These are phyloP conservation scores for Cyberlindnera petersonii DNA, from an alignment of 805 yeast genomes.

Conservation along the genomic window DNA sequence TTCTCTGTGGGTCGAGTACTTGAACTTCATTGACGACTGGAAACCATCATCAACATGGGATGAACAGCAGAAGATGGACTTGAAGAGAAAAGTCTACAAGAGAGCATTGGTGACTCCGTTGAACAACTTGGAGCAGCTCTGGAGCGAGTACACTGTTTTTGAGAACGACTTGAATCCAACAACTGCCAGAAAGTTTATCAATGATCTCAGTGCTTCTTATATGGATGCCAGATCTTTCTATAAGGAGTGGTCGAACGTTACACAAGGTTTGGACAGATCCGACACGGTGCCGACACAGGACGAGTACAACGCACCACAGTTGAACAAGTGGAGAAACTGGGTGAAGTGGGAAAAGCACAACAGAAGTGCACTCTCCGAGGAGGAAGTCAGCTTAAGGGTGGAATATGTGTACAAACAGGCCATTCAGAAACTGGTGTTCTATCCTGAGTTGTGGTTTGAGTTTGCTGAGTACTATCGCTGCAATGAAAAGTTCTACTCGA, in stretches of 20 bases:
- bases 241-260: slow-evolving; percentile 62
- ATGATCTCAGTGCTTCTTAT: slow-evolving; percentile 77
- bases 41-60: slow-evolving; percentile 80
- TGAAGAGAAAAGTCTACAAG: slow-evolving; percentile 68
- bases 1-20: slow-evolving; percentile 74
- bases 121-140: slow-evolving; percentile 65
- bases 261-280: slow-evolving; percentile 44
- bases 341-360: slow-evolving; percentile 74
- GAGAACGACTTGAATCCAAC: slow-evolving; percentile 72
- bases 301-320: slow-evolving; percentile 32
- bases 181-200: slow-evolving; percentile 79
- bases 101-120: slow-evolving; percentile 74
- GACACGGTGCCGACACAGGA: slow-evolving; percentile 30
- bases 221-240: slow-evolving; percentile 82
- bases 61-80: slow-evolving; percentile 73
- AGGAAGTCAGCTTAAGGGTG: slow-evolving; percentile 50
- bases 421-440: slow-evolving; percentile 53
- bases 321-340: slow-evolving; percentile 68
- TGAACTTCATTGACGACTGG: slow-evolving; percentile 76
- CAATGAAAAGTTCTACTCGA: slow-evolving; percentile 13
- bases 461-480: slow-evolving; percentile 37
- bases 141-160: slow-evolving; percentile 80
- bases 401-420: slow-evolving; percentile 73
- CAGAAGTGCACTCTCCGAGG: slow-evolving; percentile 55
- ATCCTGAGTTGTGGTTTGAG: slow-evolving; percentile 76